Conservation (phyloP, 176 grass and related monocot species). For the Oryza nivara region DNA sequence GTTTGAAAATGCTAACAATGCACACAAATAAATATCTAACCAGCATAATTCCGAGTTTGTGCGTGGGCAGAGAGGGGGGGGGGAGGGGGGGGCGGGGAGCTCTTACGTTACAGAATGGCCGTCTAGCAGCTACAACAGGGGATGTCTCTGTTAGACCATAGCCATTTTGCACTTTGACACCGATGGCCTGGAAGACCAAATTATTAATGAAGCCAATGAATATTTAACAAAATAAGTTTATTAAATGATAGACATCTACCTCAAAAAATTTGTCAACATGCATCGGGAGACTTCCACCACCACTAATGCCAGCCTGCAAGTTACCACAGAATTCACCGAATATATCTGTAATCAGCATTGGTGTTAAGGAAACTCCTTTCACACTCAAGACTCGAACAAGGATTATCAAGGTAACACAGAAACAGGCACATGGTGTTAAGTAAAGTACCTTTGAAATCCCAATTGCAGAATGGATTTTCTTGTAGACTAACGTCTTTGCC, state of each 20-base stretch:
- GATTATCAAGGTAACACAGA: neutral
- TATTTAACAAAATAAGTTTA: conserved; percentile 29
- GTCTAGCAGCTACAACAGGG: conserved; percentile 77
- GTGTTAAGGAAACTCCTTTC: conserved; percentile 14
- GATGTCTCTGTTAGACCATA: conserved; percentile 98
- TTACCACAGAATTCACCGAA: no score
- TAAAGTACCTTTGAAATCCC: conserved; percentile 90
- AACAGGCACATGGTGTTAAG: neutral
- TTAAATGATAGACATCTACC: conserved; percentile 48
- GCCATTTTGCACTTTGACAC: conserved; percentile 87
- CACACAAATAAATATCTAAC: conserved; percentile 6
- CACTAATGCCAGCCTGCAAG: conserved; percentile 90
- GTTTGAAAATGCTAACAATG: neutral
- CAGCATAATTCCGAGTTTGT: neutral
- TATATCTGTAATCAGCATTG: neutral
- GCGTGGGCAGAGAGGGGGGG: neutral
- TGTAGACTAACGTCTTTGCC: conserved; percentile 78
- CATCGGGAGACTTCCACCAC: conserved; percentile 86
- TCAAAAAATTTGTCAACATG: conserved; percentile 97
- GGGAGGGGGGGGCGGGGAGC: neutral
- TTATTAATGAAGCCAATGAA: conserved; percentile 21
- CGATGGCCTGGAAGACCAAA: conserved; percentile 81
- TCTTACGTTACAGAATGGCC: conserved; percentile 82
- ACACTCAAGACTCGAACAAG: conserved; percentile 20
- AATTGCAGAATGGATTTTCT: conserved; percentile 82